phyloP scores from a whole-genome alignment of 208 protist species.

The Leishmania tropica region DNA sequence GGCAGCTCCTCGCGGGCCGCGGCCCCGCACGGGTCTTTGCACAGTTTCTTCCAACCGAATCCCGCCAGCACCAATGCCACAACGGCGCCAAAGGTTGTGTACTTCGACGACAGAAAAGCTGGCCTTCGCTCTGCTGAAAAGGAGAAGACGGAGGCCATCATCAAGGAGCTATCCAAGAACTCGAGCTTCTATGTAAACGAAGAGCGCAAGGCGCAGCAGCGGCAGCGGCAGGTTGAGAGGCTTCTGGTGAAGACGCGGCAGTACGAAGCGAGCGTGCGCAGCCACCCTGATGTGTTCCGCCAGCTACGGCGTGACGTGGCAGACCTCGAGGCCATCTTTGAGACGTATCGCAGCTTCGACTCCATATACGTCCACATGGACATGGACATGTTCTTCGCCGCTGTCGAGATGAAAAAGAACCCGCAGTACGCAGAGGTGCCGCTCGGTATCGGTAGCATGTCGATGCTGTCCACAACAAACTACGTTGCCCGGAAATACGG shows the following conservation, averaged over 20 bases:
- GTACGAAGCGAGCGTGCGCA: conserved; percentile 31
- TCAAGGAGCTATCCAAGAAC: conserved; percentile 54
- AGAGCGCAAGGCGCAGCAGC: conserved; percentile 54
- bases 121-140: conserved; percentile 71
- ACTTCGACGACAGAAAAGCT: conserved; percentile 78
- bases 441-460: conserved; percentile 88
- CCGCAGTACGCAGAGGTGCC: conserved; percentile 79
- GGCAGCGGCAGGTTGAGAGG: conserved; percentile 39
- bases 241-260: conserved; percentile 41
- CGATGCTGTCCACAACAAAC: conserved; percentile 95
- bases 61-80: not conserved
- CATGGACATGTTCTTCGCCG: conserved; percentile 94
- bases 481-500: conserved; percentile 94
- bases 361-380: conserved; percentile 70
- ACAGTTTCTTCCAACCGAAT: not conserved
- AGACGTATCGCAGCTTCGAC: conserved; percentile 38
- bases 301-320: conserved; percentile 24
- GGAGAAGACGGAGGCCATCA: conserved; percentile 49
- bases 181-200: conserved; percentile 75
- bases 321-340: conserved; percentile 38
- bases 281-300: conserved; percentile 14
- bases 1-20: not conserved
- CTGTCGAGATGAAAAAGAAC: conserved; percentile 90
- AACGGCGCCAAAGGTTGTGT: conserved; percentile 11
- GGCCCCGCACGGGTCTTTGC: not conserved